Conservation (phyloP, 805 yeast genomes). For the Grigorovia humatica region DNA sequence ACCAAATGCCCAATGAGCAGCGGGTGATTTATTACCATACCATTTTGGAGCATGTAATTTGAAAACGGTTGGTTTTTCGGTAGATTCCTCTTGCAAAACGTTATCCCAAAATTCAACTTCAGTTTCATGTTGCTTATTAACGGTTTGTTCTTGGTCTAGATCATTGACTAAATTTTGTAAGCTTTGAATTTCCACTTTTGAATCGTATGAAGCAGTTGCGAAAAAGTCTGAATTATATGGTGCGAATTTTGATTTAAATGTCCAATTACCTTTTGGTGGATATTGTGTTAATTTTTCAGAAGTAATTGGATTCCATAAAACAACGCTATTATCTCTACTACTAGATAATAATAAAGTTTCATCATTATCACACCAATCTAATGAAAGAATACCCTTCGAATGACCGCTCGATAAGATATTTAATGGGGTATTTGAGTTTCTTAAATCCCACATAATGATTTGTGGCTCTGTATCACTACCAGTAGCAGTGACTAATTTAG, state of each 20-base stretch:
- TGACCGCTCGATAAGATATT: slow-evolving; percentile 57
- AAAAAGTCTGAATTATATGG: slow-evolving; percentile 81
- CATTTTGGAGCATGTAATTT: slow-evolving; percentile 77
- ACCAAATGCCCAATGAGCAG: slow-evolving; percentile 79
- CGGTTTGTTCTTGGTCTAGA: slow-evolving; percentile 22
- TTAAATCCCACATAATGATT: slow-evolving; percentile 84
- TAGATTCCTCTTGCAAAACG: slow-evolving; percentile 55
- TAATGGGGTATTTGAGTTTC: slow-evolving; percentile 90
- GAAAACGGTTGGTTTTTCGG: slow-evolving; percentile 59
- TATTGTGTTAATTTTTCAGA: slow-evolving; percentile 73
- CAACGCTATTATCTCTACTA: slow-evolving; percentile 82
- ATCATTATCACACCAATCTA: slow-evolving; percentile 91
- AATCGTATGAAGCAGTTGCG: slow-evolving; percentile 83
- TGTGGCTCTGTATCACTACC: slow-evolving; percentile 72
- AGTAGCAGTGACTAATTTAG: slow-evolving; percentile 80
- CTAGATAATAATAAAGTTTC: slow-evolving; percentile 70
- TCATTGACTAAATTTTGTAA: slow-evolving; percentile 52
- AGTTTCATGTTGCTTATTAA: slow-evolving; percentile 24
- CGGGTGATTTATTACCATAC: slow-evolving; percentile 67
- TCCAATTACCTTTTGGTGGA: slow-evolving; percentile 91
- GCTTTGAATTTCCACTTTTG: slow-evolving; percentile 70
- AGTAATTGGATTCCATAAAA: slow-evolving; percentile 80
- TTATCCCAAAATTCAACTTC: slow-evolving; percentile 85
- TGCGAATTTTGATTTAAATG: slow-evolving; percentile 79
- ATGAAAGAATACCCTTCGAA: slow-evolving; percentile 73